phyloP scores from a whole-genome alignment of 257 asterid species.

The Petunia axillaris region DNA sequence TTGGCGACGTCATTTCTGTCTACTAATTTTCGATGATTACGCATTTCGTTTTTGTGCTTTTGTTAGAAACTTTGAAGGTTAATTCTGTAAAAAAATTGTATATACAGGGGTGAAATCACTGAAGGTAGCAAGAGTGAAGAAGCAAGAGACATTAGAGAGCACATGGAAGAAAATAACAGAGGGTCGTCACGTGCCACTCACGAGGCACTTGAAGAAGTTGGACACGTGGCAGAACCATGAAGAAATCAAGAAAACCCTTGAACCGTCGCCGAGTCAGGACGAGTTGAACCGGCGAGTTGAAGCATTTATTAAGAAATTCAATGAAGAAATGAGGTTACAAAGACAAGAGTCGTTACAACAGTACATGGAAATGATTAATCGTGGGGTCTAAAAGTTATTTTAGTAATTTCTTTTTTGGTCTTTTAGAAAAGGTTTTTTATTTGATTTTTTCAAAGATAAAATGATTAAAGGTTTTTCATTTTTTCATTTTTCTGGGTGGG shows the following conservation, averaged over 20 bases:
- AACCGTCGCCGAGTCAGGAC: constrained; percentile 63
- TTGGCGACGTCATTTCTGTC: not conserved
- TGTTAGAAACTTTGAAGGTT: not conserved
- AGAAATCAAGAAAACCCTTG: constrained; percentile 33
- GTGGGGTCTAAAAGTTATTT: constrained; percentile 39
- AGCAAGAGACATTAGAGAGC: constrained; percentile 39
- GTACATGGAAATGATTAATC: constrained; percentile 57
- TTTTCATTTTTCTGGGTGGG: not conserved
- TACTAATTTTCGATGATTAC: not conserved
- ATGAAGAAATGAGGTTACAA: constrained; percentile 74
- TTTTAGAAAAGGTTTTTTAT: no score
- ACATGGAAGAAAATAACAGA: constrained; percentile 42
- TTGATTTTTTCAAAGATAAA: not conserved
- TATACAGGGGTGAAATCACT: constrained; percentile 25
- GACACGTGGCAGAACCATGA: constrained; percentile 36
- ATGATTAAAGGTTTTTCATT: not conserved
- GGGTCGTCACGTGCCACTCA: constrained; percentile 35
- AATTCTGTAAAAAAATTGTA: not conserved
- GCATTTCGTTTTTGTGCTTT: not conserved
- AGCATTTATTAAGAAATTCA: constrained; percentile 62
- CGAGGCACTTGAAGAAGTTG: constrained; percentile 27
- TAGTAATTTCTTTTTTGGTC: not conserved
- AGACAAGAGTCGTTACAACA: constrained; percentile 65
- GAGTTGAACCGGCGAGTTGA: constrained; percentile 75
- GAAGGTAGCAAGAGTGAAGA: constrained; percentile 24